phyloP scores from a whole-genome alignment of 108 stramenopile genomes.

The Pseudonitzschia multiseries region DNA sequence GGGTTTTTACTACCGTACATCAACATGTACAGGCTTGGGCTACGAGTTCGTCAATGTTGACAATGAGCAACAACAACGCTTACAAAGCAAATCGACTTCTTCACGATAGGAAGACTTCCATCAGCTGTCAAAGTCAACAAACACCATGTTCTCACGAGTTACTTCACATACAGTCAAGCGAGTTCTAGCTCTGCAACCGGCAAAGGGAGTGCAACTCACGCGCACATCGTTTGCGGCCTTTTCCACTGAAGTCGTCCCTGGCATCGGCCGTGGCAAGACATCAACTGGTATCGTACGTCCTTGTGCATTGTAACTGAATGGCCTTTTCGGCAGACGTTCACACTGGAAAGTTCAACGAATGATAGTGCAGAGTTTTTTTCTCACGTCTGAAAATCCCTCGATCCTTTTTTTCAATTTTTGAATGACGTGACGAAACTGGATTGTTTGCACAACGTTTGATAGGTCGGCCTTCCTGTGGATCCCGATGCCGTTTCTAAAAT shows the following conservation, averaged over 20 bases:
- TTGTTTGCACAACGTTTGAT: conserved; percentile 1
- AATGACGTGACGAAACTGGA: not conserved
- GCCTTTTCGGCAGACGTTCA: not conserved
- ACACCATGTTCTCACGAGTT: conserved; percentile 35
- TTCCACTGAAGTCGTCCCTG: conserved; percentile 48
- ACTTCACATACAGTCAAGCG: conserved; percentile 22
- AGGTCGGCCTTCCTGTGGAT: conserved; percentile 86
- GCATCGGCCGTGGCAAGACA: conserved; percentile 84
- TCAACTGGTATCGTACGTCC: conserved; percentile 86
- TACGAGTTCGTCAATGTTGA: no score
- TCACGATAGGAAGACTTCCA: not conserved
- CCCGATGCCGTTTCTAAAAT: conserved; percentile 85
- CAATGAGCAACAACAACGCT: no score
- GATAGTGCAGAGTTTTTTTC: not conserved
- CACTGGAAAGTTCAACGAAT: not conserved
- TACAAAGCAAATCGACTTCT: not conserved
- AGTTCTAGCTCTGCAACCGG: conserved; percentile 10
- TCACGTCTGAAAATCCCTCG: not conserved
- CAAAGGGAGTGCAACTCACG: not conserved
- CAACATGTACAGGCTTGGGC: no score
- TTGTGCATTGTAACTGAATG: not conserved
- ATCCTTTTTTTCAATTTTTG: conserved; percentile 10
- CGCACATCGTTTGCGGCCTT: conserved; percentile 22
- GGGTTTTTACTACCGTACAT: no score
- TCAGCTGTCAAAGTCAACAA: not conserved